Conservation (phyloP, 805 yeast species). For the Cyberlindnera sargentensis region DNA sequence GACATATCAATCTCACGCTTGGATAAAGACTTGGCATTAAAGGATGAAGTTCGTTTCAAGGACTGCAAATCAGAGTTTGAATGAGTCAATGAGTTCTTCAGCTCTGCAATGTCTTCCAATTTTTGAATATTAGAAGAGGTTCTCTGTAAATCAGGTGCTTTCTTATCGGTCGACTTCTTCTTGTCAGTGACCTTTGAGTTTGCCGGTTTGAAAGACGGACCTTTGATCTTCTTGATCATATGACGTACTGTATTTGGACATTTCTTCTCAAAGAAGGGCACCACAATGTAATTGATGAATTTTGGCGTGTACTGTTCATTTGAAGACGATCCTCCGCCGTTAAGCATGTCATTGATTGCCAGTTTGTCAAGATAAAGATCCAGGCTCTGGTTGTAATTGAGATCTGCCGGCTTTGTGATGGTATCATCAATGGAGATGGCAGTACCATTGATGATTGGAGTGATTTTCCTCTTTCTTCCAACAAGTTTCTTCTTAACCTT, state of each 20-base stretch:
- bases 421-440: constrained; percentile 23
- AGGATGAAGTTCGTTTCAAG: constrained; percentile 19
- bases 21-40: constrained; percentile 18
- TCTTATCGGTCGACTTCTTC: constrained; percentile 1
- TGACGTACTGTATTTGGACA: constrained; percentile 41
- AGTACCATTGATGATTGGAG: constrained; percentile 35
- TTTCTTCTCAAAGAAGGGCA: constrained; percentile 45
- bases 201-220: constrained; percentile 18
- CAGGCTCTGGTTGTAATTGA: constrained; percentile 27
- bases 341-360: constrained; percentile 45
- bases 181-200: constrained; percentile 2
- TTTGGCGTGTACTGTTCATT: constrained; percentile 23
- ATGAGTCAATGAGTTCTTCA: constrained; percentile 12
- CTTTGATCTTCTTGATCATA: constrained; percentile 41
- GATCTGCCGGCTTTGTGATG: not conserved
- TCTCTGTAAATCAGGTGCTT: constrained; percentile 10
- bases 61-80: constrained; percentile 20
- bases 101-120: constrained; percentile 18
- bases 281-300: constrained; percentile 43
- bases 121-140: constrained; percentile 13
- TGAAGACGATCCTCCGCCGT: constrained; percentile 7
- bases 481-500: constrained; percentile 21
- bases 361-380: constrained; percentile 45
- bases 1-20: constrained; percentile 23
- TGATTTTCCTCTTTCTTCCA: constrained; percentile 21